Evolutionary conservation across 2,329 filamentous ascomycete genomes (phyloP).

Genomic region (Ascochyta clinopodiicola): DNA sequence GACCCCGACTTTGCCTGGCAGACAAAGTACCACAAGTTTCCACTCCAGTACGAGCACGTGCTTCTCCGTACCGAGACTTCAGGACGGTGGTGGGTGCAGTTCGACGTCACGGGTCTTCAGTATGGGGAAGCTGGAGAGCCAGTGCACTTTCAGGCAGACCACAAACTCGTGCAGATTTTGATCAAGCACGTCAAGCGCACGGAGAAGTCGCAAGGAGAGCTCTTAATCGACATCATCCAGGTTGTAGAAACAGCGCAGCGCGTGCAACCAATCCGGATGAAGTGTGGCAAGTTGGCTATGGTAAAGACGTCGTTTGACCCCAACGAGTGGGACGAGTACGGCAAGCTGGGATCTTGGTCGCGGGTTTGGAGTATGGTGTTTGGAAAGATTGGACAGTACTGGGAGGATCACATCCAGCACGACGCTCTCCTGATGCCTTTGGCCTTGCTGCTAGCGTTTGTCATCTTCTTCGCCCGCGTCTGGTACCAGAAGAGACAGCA

Average conservation of each 20-base stretch:
- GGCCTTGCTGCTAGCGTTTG: slow-evolving; percentile 18
- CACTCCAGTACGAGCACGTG: slow-evolving; percentile 37
- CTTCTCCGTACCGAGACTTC: slow-evolving; percentile 23
- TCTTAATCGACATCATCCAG: slow-evolving; percentile 34
- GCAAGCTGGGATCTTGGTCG: slow-evolving; percentile 33
- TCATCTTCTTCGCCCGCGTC: slow-evolving; percentile 21
- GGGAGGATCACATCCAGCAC: slow-evolving; percentile 16
- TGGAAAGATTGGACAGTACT: slow-evolving; percentile 17
- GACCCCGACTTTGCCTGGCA: slow-evolving; percentile 16
- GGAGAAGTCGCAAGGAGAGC: background rate
- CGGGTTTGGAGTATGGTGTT: slow-evolving; percentile 23
- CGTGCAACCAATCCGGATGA: slow-evolving; percentile 32
- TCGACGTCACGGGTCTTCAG: slow-evolving; percentile 34
- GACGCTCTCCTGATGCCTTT: slow-evolving; percentile 25
- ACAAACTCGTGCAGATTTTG: slow-evolving; percentile 36
- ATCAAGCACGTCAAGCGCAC: slow-evolving; percentile 19
- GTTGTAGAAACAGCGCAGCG: slow-evolving; percentile 29
- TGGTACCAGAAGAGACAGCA: slow-evolving; percentile 19
- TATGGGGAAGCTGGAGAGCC: slow-evolving; percentile 5
- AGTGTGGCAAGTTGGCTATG: slow-evolving; percentile 37
- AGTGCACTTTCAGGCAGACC: slow-evolving; percentile 22
- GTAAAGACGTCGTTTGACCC: slow-evolving; percentile 34
- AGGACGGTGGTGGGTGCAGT: slow-evolving; percentile 32
- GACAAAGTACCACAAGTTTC: slow-evolving; percentile 24
- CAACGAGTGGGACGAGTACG: slow-evolving; percentile 39